Evolutionary conservation across 2,329 filamentous ascomycete species (phyloP), one percentile per base, ranked within the genome.

Genomic region (Clonostachys rosea): DNA sequence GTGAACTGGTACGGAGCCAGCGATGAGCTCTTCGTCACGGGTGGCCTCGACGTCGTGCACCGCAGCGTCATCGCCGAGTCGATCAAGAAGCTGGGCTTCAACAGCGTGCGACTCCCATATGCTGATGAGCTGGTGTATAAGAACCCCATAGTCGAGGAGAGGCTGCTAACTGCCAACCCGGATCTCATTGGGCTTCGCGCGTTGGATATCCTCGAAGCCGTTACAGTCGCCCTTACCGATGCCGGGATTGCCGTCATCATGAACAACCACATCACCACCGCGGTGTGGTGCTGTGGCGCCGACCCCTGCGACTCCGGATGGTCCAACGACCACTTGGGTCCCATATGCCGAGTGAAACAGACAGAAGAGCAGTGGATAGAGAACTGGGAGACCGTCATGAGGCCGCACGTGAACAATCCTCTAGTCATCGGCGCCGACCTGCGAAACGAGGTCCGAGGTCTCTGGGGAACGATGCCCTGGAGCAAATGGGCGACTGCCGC

Each of bases 1-100:
- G 70, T 86, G 57, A 87, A 87, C 65, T 87, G 84, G 84, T 87
- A 87, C 59, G 84, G 84, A 34, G 83, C 78, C 4, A 85, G 81
- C 58, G 84, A 87, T 56, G 76, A 84, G 65, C 70, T 80, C 47
- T 86, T 83, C 55, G 74, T 87, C 11, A 74, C 80, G 0, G 79
- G 81, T 35, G 84, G 83, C 1, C 69, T 87, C 37, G 81, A 87
- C 52, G 66, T 83, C 18, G 74, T 76, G 56, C 81, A 87, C 63
- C 80, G 84, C 36, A 69, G 68, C 47, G 70, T 72, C 17, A 86
- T 87, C 52, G 81, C 83, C 5, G 57, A 65, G 50, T 78, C 77
- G 14, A 84, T 87, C 59, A 74, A 76, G 46, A 59, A 60, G 10
- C 67, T 87, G 47, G 84, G 84, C 13, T 87, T 87, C 72, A 87